Evolutionary conservation across 192 early-diverging fungal genomes (phyloP), one percentile per base, ranked within the genome.

Genomic region (Ramicandelaber brevisporus): DNA sequence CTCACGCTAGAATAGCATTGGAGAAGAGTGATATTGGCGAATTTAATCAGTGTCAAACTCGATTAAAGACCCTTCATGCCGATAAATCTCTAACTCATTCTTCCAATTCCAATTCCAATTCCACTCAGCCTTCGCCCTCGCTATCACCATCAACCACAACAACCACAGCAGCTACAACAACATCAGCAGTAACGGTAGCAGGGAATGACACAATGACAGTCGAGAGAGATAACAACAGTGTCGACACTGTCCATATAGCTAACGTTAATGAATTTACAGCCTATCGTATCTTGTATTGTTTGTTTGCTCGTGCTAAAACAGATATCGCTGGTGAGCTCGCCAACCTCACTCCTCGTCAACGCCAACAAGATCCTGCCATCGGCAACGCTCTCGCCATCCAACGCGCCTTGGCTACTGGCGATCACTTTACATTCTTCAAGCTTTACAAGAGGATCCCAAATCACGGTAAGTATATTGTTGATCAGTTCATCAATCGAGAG

Each of bases 41-140:
- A 59, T 98, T 73, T 54, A 98, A 98, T 38, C 88, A 92, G 41
- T 95, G 88, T 45, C 83, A 89, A 48, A 83, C 79, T 3, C 86
- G 95, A 46, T 53, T 98, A 21, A 84, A 80, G 42, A 64, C 78
- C 22, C 55, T 98, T 14, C 95, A 95, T 44, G 43, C 55, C 26
- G 47, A 64, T 27, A 61, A 67, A 17, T 45, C 81, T 13, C 42
- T 57, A n/a, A n/a, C n/a, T n/a, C n/a, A n/a, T n/a, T n/a, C 13
- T 10, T 7, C 25, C n/a, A 10, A 11, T 13, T 2, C n/a, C 10
- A 4, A 11, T 26, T 13, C 25, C 13, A 26, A 13, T 10, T 8
- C 10, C 25, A 13, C 7, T 10, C 25, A n/a, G 25, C 0, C 10
- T 6, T 13, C 25, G 10, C n/a, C n/a, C n/a, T n/a, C n/a, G n/a